Conservation (phyloP, 495 filamentous ascomycete genomes). For the Penicillium pulvis region DNA sequence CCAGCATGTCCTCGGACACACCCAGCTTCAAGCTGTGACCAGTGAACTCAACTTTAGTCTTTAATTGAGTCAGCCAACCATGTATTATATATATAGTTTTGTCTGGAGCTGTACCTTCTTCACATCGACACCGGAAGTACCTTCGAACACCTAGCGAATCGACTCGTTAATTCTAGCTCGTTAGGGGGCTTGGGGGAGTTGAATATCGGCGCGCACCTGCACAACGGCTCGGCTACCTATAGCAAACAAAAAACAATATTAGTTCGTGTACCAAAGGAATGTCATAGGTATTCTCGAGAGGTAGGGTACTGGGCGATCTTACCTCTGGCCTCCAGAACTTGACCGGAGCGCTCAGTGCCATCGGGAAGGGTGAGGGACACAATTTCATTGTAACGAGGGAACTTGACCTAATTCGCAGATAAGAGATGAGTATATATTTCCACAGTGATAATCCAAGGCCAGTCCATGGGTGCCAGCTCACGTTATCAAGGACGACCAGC, state of each 20-base stretch:
- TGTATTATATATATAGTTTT: neutral
- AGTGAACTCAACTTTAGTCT: slow-evolving; percentile 96
- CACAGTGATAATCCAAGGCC: neutral
- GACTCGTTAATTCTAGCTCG: slow-evolving; percentile 26
- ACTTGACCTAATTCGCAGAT: slow-evolving; percentile 74
- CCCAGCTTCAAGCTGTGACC: slow-evolving; percentile 96
- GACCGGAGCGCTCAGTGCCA: slow-evolving; percentile 89
- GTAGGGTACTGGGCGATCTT: slow-evolving; percentile 21
- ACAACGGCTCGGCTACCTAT: slow-evolving; percentile 89
- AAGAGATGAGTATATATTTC: slow-evolving; percentile 14
- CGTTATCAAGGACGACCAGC: slow-evolving; percentile 94
- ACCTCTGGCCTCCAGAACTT: slow-evolving; percentile 98
- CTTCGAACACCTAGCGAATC: slow-evolving; percentile 84
- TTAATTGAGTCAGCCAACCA: slow-evolving; percentile 26
- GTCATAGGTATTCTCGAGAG: neutral
- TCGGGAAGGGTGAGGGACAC: slow-evolving; percentile 94
- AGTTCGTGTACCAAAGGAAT: neutral
- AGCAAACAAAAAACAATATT: slow-evolving; percentile 16
- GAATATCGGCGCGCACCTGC: slow-evolving; percentile 57
- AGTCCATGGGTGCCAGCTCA: slow-evolving; percentile 39
- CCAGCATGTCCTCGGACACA: slow-evolving; percentile 99
- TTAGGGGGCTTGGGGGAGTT: slow-evolving; percentile 10
- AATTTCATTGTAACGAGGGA: slow-evolving; percentile 96
- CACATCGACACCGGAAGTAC: slow-evolving; percentile 94
- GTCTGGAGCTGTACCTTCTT: slow-evolving; percentile 70